Base-by-base conservation (phyloP, 1,139 yeast species). In the Kurtzmaniella quercitrusa region DNA sequence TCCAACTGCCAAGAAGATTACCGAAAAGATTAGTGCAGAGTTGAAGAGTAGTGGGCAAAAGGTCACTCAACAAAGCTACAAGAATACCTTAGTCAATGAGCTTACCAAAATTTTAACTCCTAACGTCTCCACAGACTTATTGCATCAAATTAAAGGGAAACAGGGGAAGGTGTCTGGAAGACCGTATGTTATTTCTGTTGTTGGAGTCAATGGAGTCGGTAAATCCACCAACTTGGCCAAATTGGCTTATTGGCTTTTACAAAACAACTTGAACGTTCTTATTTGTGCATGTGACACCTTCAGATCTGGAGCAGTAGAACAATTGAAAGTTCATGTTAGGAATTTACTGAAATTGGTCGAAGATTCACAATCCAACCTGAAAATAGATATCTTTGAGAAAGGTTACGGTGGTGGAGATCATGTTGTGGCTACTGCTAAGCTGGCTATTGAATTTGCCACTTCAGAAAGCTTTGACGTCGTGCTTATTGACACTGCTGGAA, bases 251-350 rank as follows among this genome's bases (percentile, higher is more conserved):
- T 93, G 98, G 98, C 73, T 93, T 43, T 66, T 93, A 46, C 97
- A 91, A 60, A 93, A 93, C 62, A 82, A 91, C 59, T 76, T 88
- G 60, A 82, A 81, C 54, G 96, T 93, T 1, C 73, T 93, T 45
- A 86, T 93, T 54, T 95, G 96, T 38, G 98, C 98, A 0, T 93
- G 98, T 66, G 98, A 93, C 67, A 94, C 98, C 0, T 93, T 93
- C 68, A 77, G 98, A 65, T 89, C 97, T 0, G 98, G 98, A 41
- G 98, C 98, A 0, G 98, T 93, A 14, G 98, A 93, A 61, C 98
- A 93, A 64, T 73, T 93, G 51, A 82, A 93, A 54, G 96, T 93
- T 2, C 98, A 93, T 65, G 98, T 91, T 2, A 82, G 82, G 50
- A 86, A 94, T 53, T 70, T 93, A 49, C 80, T 84, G 44, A 81